A percentile compares a stretch with the other conserved stretches of the same genome.
Conservation (phyloP, 371 early-diverging fungal species). For the Apophysomyces trapeziformis region DNA sequence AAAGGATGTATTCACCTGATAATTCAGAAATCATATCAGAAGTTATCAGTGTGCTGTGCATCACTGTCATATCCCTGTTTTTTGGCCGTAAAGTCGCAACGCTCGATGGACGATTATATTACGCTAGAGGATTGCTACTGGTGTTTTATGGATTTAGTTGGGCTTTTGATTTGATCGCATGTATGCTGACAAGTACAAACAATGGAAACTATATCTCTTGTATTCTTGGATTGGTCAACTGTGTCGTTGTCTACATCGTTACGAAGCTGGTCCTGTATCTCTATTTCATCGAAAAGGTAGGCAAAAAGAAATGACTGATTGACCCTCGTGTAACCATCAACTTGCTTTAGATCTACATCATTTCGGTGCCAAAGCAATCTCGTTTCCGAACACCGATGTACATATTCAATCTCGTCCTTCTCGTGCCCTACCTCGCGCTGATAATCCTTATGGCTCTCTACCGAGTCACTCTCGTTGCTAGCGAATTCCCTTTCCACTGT, state of each 20-base stretch:
- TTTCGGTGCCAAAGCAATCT: conserved; percentile 27
- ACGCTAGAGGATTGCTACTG: conserved; percentile 42
- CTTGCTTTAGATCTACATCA: conserved; percentile 25
- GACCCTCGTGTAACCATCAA: neutral
- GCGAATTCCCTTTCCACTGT: conserved; percentile 38
- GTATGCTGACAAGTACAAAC: conserved; percentile 42
- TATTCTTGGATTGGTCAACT: conserved; percentile 38
- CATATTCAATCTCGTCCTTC: conserved; percentile 35
- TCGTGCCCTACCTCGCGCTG: conserved; percentile 42
- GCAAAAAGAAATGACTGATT: conserved; percentile 34
- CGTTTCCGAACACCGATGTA: conserved; percentile 33
- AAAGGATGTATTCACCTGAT: conserved; percentile 35
- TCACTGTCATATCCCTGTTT: conserved; percentile 44
- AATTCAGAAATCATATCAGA: conserved; percentile 35
- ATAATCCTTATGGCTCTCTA: conserved; percentile 40
- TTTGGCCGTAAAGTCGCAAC: conserved; percentile 50
- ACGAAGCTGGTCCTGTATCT: conserved; percentile 46
- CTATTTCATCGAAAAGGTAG: conserved; percentile 55
- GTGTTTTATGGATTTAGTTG: conserved; percentile 37
- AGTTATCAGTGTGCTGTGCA: conserved; percentile 34
- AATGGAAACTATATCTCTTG: conserved; percentile 45
- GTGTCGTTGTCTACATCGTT: conserved; percentile 37
- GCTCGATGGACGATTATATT: conserved; percentile 38
- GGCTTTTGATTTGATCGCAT: conserved; percentile 39
- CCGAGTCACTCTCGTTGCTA: conserved; percentile 29